These are phyloP conservation scores for Triadica sebifera DNA, from an alignment of 345 rosid species.

Conservation along the genomic window DNA sequence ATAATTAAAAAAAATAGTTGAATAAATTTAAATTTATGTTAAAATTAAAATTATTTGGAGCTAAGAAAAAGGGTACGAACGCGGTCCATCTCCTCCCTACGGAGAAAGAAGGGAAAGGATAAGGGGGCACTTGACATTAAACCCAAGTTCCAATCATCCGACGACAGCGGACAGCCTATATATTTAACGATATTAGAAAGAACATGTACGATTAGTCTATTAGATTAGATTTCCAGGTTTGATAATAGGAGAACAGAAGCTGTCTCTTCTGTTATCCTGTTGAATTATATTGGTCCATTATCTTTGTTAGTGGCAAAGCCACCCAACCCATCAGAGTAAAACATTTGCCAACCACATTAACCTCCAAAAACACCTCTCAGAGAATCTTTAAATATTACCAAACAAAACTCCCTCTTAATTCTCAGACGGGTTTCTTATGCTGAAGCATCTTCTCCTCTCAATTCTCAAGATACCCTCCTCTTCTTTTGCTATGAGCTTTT, in stretches of 20 bases:
- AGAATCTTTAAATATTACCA: not conserved
- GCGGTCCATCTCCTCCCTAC: not conserved
- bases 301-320: conserved; percentile 7
- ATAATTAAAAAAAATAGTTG: no score
- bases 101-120: not conserved
- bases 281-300: not conserved
- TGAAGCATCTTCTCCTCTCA: not conserved
- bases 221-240: not conserved
- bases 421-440: not conserved
- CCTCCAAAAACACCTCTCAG: not conserved
- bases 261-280: no score
- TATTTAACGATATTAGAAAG: no score
- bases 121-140: not conserved
- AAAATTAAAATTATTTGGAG: no score
- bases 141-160: no score
- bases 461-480: conserved; percentile 8
- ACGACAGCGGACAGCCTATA: no score
- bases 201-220: no score
- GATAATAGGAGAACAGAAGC: not conserved
- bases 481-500: not conserved
- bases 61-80: not conserved
- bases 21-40: no score
- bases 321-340: not conserved
- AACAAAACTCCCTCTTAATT: not conserved
- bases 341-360: conserved; percentile 7